Evolutionary conservation across 345 rosid species (phyloP), one percentile per base, ranked within the genome.

Genomic region (Abelmoschus esculentus): DNA sequence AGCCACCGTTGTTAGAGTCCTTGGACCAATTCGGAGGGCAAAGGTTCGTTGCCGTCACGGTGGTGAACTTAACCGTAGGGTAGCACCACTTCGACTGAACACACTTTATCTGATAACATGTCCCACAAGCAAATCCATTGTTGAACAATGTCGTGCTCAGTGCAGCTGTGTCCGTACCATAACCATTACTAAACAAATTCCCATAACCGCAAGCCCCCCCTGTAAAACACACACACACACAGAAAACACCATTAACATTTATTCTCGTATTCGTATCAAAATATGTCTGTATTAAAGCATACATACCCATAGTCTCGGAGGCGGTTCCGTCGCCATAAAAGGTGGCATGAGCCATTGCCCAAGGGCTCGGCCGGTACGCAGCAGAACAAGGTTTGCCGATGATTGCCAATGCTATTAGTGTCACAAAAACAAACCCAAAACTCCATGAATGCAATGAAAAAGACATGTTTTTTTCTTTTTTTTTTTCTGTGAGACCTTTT

Each of bases 121-220:
- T 83, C 17, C 98, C 98, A 18, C 98, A 92, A 0, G 86, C 80
- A 59, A 80, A 84, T 15, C 98, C 98, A n/a, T 82, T 77, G 76
- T 87, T 85, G 79, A 92, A 90, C 61, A 92, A 36, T 1, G 79
- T 74, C 0, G 97, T 78, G 83, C 97, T 90, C 63, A 92, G 52
- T 6, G 98, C 98, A 3, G 76, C 85, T 1, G 96, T 92, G 66
- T 78, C 74, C 18, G 87, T 89, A 3, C 89, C 89, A 18, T 89
- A 92, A 3, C 97, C 93, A 3, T 78, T 89, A 22, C 71, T 46
- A 62, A 87, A 72, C 72, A 92, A 59, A 71, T 92, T 84, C 17
- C 93, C 93, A 54, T 89, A 92, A 17, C 93, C 98, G 77, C 98
- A 92, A 42, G 97, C 96, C 44, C 98, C 97, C 59, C 97, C 98